A percentile compares a stretch with the other conserved stretches of the same genome.
Evolutionary conservation across 164 flowering plant species (phyloP).

Genomic region (Magnolia changhungtana): DNA sequence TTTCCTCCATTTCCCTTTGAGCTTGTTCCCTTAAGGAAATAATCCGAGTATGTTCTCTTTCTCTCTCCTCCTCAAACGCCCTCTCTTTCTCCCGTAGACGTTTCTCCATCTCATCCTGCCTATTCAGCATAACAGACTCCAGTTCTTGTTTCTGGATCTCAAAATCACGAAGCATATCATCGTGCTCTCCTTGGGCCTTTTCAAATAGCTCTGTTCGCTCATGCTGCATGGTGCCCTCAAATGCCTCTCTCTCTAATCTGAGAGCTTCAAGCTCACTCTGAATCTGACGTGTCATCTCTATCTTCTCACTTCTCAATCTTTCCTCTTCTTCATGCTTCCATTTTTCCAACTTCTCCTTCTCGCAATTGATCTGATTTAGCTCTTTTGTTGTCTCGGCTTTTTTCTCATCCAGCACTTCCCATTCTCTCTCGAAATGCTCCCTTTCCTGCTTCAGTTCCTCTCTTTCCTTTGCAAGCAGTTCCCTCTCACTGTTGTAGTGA

Average conservation of each 20-base stretch:
- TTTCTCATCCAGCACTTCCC: conserved; percentile 84
- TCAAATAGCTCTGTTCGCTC: conserved; percentile 48
- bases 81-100: conserved; percentile 39
- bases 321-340: conserved; percentile 44
- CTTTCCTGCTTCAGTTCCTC: conserved; percentile 67
- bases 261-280: conserved; percentile 61
- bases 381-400: conserved; percentile 41
- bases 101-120: conserved; percentile 53
- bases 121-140: conserved; percentile 43
- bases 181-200: conserved; percentile 41
- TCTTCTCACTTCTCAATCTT: conserved; percentile 48
- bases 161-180: conserved; percentile 45
- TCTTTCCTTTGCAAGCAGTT: conserved; percentile 52
- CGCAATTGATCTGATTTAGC: conserved; percentile 34
- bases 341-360: conserved; percentile 48
- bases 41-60: conserved; percentile 38
- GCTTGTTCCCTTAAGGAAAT: conserved; percentile 44
- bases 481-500: conserved; percentile 43
- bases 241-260: conserved; percentile 55
- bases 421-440: conserved; percentile 76
- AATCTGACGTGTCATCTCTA: conserved; percentile 30
- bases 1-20: conserved; percentile 54
- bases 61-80: conserved; percentile 47
- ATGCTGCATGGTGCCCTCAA: conserved; percentile 54
- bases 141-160: conserved; percentile 51